Base-by-base conservation (phyloP, 768 basidiomycete genomes). In the Serendipita sp. region DNA sequence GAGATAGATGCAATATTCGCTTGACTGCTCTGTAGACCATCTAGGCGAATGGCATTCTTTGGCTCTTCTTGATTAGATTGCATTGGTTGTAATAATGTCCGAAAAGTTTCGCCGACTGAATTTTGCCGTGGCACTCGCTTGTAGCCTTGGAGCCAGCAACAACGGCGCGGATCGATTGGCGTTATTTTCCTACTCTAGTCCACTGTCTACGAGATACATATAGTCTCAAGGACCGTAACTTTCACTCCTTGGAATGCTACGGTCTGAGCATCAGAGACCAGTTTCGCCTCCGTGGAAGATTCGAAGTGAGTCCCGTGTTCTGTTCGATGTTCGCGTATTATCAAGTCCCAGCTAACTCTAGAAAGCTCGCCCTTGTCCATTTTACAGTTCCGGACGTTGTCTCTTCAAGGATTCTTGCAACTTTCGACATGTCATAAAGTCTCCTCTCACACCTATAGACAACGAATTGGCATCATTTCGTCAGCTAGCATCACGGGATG, bases 401-500 rank as follows among this genome's bases (percentile, higher is more conserved):
- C 41, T 63, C 5, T 63, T 63, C 30, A 41, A 20, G 28, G 51
- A 63, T 28, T 63, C 62, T 28, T 63, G 62, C 51, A 63, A 63
- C 51, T 63, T 63, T 53, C 62, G 34, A 24, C 62, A 63, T 42
- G 38, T 53, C 26, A 42, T 63, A 26, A 53, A 63, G 53, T 26
- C 24, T 34, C 53, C 53, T n/a, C 53, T 58, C 53, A 58, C 53
- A 30, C 53, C 53, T 22, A 28, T 58, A 34, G 30, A 22, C n/a
- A 28, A 30, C 26, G 53, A 58, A 20, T 31, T 48, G 24, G 26
- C 53, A 28, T 13, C n/a, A 48, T 48, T 48, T 28, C 45, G 53
- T n/a, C 30, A 22, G 11, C 28, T 31, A n/a, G 30, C 17, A n/a
- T 9, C 9, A 22, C 53, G 30, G 53, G 53, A 58, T 26, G 53